Conservation (phyloP, 768 basidiomycete species). For the Tephrocybe sp. region DNA sequence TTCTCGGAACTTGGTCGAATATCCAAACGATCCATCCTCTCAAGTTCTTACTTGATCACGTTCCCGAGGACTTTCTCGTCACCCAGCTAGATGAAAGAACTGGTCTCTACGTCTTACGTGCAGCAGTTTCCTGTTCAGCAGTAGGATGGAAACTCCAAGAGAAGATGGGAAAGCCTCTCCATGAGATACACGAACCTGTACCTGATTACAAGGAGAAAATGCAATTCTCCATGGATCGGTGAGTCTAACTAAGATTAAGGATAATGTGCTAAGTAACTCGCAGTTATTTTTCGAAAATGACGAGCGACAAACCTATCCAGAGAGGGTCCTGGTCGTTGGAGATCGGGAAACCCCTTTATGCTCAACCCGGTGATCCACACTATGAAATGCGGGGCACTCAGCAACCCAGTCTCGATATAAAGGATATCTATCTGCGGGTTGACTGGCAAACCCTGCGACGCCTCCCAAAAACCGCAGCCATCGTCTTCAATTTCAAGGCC, state of each 20-base stretch:
- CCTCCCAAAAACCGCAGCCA: slow-evolving; percentile 42
- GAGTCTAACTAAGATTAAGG: slow-evolving; percentile 1
- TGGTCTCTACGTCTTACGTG: slow-evolving; percentile 42
- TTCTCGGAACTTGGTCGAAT: slow-evolving; percentile 32
- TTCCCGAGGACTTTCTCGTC: slow-evolving; percentile 52
- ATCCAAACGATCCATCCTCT: slow-evolving; percentile 31
- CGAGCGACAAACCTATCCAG: slow-evolving; percentile 47
- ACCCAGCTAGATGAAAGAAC: slow-evolving; percentile 38
- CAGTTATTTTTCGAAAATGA: slow-evolving; percentile 48
- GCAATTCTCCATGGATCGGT: slow-evolving; percentile 48
- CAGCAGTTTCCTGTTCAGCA: slow-evolving; percentile 43
- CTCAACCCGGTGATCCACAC: slow-evolving; percentile 36
- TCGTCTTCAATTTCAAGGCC: slow-evolving; percentile 53
- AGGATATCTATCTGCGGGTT: slow-evolving; percentile 44
- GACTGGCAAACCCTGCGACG: slow-evolving; percentile 56
- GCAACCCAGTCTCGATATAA: slow-evolving; percentile 30
- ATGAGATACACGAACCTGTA: slow-evolving; percentile 44
- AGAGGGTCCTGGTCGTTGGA: slow-evolving; percentile 51
- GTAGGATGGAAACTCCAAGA: slow-evolving; percentile 46
- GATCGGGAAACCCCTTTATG: slow-evolving; percentile 45
- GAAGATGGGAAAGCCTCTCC: slow-evolving; percentile 46
- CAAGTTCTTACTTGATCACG: slow-evolving; percentile 42
- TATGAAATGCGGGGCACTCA: slow-evolving; percentile 32
- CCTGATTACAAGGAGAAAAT: slow-evolving; percentile 51
- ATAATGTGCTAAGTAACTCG: not conserved